Percentiles rank a stretch among this genome's conserved stretches.
phyloP scores from a whole-genome alignment of 352 stramenopile genomes.

The Phytopythium aichiense region DNA sequence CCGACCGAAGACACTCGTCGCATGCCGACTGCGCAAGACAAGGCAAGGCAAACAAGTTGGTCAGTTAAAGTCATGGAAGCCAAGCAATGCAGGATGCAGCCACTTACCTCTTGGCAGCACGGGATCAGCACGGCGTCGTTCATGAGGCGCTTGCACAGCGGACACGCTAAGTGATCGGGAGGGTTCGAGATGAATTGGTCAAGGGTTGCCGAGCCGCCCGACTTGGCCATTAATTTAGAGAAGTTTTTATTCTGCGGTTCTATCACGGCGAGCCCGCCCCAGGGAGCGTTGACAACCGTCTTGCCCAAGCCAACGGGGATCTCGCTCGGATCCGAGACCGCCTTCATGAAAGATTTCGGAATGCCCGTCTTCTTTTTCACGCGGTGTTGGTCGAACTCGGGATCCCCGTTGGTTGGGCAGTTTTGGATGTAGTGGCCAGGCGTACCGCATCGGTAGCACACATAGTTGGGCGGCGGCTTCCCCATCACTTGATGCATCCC shows the following conservation, averaged over 20 bases:
- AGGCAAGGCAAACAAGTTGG: not conserved
- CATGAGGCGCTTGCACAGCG: conserved; percentile 85
- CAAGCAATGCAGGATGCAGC: conserved; percentile 11
- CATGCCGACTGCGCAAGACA: conserved; percentile 57
- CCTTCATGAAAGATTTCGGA: conserved; percentile 87
- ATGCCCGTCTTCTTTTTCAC: conserved; percentile 89
- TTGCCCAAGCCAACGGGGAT: conserved; percentile 79
- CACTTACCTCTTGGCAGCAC: conserved; percentile 85
- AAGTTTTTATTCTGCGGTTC: conserved; percentile 90
- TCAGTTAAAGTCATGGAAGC: conserved; percentile 1
- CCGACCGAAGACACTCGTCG: conserved; percentile 76
- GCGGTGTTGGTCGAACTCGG: conserved; percentile 84
- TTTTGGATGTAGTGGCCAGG: conserved; percentile 88
- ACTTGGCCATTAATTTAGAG: conserved; percentile 89
- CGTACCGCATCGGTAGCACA: conserved; percentile 81
- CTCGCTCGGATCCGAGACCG: conserved; percentile 80
- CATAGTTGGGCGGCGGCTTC: conserved; percentile 78
- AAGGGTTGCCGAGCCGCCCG: conserved; percentile 84
- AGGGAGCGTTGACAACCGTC: conserved; percentile 84
- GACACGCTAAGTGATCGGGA: conserved; percentile 86
- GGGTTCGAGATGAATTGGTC: conserved; percentile 89
- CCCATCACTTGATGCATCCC: conserved; percentile 27
- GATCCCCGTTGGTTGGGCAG: conserved; percentile 85
- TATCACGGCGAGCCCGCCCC: conserved; percentile 87
- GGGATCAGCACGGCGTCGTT: conserved; percentile 85